Evolutionary conservation across 768 basidiomycete species (phyloP).

Genomic region (Mycena metata): DNA sequence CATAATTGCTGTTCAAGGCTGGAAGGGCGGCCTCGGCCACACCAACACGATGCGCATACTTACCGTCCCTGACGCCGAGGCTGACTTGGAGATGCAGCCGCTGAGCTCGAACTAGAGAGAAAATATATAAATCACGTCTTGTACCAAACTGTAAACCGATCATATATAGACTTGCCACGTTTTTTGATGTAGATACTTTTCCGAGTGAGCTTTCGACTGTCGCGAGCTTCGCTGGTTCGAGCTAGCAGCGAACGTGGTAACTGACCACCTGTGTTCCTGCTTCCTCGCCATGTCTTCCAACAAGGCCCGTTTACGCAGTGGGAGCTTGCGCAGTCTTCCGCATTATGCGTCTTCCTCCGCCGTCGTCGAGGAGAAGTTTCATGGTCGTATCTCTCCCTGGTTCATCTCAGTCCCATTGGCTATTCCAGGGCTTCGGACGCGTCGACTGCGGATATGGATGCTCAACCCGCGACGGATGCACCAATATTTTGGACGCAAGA

Average conservation of each 20-base stretch:
- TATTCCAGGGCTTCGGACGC: conserved; percentile 70
- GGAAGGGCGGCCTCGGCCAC: conserved; percentile 98
- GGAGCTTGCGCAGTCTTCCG: conserved; percentile 36
- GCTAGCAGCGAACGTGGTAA: conserved; percentile 8
- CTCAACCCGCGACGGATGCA: conserved; percentile 75
- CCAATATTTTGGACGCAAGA: conserved; percentile 69
- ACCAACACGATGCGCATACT: conserved; percentile 92
- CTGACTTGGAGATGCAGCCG: conserved; percentile 83
- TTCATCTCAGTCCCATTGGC: conserved; percentile 70
- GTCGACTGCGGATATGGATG: conserved; percentile 68
- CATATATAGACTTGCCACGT: conserved; percentile 12
- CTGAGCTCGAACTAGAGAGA: conserved; percentile 47
- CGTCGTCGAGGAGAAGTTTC: conserved; percentile 72
- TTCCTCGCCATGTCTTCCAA: conserved; percentile 43
- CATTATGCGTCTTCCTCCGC: conserved; percentile 63
- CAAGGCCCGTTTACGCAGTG: conserved; percentile 21
- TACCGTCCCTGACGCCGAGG: conserved; percentile 84
- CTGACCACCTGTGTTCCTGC: not conserved
- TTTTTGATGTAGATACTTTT: not conserved
- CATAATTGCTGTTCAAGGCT: conserved; percentile 97
- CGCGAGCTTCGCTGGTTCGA: conserved; percentile 1
- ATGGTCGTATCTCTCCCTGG: conserved; percentile 67
- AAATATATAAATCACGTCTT: conserved; percentile 20
- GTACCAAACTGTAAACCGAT: conserved; percentile 6
- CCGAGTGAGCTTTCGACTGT: not conserved